phyloP scores from a whole-genome alignment of 768 basidiomycete species.

The Tulasnella calospora region DNA sequence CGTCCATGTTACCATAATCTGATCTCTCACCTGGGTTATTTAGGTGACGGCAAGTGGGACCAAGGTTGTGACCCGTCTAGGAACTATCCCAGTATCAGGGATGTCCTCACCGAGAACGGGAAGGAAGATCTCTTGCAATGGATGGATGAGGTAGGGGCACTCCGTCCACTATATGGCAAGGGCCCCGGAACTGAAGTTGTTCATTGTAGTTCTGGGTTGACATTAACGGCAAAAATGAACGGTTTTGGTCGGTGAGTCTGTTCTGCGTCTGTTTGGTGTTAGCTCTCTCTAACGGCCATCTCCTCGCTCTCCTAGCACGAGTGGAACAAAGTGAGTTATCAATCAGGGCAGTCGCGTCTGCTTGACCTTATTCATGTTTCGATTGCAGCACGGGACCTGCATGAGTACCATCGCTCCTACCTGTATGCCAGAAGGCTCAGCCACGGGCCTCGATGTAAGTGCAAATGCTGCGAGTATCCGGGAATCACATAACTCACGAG shows the following conservation, averaged over 20 bases:
- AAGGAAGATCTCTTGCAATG: slow-evolving; percentile 28
- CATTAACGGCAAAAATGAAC: slow-evolving; percentile 33
- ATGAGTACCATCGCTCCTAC: slow-evolving; percentile 10
- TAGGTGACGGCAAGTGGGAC: slow-evolving; percentile 30
- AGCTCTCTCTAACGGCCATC: not conserved
- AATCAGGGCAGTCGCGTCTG: not conserved
- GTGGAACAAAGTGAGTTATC: slow-evolving; percentile 26
- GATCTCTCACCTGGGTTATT: not conserved
- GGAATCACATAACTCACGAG: not conserved
- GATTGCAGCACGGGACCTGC: not conserved
- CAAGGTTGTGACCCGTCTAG: slow-evolving; percentile 33
- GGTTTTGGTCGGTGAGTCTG: slow-evolving; percentile 30
- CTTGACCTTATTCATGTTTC: not conserved
- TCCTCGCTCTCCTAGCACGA: slow-evolving; percentile 31
- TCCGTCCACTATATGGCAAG: not conserved
- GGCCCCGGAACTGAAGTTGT: not conserved
- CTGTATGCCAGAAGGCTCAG: not conserved
- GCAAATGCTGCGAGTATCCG: not conserved
- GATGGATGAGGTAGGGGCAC: slow-evolving; percentile 29
- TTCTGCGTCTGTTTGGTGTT: not conserved
- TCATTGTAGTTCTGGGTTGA: slow-evolving; percentile 11
- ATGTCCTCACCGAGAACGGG: slow-evolving; percentile 29
- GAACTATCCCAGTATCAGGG: slow-evolving; percentile 32
- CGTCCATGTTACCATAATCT: not conserved
- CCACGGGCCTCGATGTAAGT: not conserved